phyloP scores from a whole-genome alignment of 805 yeast species.

The Blastobotrys chiropterorum region DNA sequence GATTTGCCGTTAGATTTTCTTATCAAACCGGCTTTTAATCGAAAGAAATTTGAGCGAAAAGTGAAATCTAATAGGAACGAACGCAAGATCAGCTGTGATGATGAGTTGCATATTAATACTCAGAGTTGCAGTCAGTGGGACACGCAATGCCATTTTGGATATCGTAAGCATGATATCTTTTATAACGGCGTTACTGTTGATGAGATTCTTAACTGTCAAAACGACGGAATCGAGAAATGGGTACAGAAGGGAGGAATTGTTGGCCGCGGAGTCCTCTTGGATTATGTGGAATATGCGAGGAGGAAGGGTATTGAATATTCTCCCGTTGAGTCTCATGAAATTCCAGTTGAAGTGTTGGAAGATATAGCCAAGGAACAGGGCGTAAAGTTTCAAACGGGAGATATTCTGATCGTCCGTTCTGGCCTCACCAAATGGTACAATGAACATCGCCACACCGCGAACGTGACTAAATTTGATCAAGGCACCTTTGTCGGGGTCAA shows the following conservation, averaged over 20 bases:
- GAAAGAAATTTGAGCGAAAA: not conserved
- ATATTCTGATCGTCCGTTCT: constrained; percentile 28
- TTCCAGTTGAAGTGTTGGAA: constrained; percentile 22
- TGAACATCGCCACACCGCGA: not conserved
- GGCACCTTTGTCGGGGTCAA: not conserved
- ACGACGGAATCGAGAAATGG: constrained; percentile 20
- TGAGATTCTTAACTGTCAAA: not conserved
- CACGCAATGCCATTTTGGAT: not conserved
- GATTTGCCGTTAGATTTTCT: constrained; percentile 13
- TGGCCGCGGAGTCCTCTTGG: constrained; percentile 32
- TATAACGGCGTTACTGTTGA: not conserved
- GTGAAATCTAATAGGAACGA: not conserved
- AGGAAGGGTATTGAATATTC: constrained; percentile 23
- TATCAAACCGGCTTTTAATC: not conserved
- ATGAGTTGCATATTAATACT: not conserved
- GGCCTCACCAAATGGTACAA: constrained; percentile 29
- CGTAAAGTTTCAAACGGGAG: constrained; percentile 27
- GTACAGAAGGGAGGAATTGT: constrained; percentile 28
- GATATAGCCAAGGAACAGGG: constrained; percentile 22
- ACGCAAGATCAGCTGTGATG: not conserved
- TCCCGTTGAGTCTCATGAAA: constrained; percentile 23
- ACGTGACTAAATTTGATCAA: constrained; percentile 12
- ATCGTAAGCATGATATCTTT: not conserved
- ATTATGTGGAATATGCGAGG: constrained; percentile 28
- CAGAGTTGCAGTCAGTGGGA: not conserved